phyloP scores from a whole-genome alignment of 768 basidiomycete species.

The Panellus pusillus region DNA sequence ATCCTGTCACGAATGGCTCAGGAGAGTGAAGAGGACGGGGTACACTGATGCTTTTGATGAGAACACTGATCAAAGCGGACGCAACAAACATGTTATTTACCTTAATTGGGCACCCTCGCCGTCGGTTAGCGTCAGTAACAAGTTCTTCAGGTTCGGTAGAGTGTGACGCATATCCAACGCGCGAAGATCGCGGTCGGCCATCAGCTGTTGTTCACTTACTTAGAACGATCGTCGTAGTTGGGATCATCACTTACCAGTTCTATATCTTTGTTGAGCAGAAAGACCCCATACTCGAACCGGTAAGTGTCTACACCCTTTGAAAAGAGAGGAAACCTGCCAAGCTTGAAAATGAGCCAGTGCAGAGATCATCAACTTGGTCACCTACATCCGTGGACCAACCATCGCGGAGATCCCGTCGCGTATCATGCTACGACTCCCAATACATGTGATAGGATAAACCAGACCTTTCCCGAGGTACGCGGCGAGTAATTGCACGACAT shows the following conservation, averaged over 20 bases:
- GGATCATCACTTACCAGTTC: slow-evolving; percentile 66
- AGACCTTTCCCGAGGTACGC: slow-evolving; percentile 74
- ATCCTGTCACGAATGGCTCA: slow-evolving; percentile 17
- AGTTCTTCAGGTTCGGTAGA: slow-evolving; percentile 92
- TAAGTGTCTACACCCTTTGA: slow-evolving; percentile 94
- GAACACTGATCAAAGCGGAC: slow-evolving; percentile 24
- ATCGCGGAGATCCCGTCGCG: slow-evolving; percentile 92
- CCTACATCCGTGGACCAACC: slow-evolving; percentile 92
- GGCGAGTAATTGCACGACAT: slow-evolving; percentile 81
- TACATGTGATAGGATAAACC: slow-evolving; percentile 86
- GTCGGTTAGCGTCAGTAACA: slow-evolving; percentile 81
- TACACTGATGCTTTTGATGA: slow-evolving; percentile 5
- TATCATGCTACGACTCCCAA: slow-evolving; percentile 89
- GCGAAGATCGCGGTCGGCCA: slow-evolving; percentile 85
- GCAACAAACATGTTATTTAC: slow-evolving; percentile 5
- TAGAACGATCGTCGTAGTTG: slow-evolving; percentile 7
- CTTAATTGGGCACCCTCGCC: slow-evolving; percentile 52
- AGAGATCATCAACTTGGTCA: slow-evolving; percentile 14
- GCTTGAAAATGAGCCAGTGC: slow-evolving; percentile 9
- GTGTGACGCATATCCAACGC: slow-evolving; percentile 95
- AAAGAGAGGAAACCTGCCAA: slow-evolving; percentile 86
- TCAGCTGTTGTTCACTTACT: slow-evolving; percentile 56
- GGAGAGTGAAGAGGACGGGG: slow-evolving; percentile 18
- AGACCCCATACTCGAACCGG: slow-evolving; percentile 97
- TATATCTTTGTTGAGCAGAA: slow-evolving; percentile 94